Evolutionary conservation across 768 basidiomycete genomes (phyloP), one percentile per base, ranked within the genome.

Genomic region (Naganishia friedmannii): DNA sequence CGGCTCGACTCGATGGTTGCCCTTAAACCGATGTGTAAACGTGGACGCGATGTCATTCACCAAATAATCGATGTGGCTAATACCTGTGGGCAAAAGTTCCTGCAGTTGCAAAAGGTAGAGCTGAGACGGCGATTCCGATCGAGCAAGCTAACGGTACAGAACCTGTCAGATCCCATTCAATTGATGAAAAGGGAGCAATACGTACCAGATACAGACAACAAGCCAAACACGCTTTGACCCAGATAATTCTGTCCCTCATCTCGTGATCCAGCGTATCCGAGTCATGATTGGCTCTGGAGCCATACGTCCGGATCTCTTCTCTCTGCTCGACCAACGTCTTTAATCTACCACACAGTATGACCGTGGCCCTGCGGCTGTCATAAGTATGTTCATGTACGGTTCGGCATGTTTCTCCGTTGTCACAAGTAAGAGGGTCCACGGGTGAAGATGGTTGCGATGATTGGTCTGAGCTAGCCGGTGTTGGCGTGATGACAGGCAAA

Each of bases 211-310:
- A 63, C 26, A 63, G 39, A 21, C 60, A 63, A 42, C 60, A 63
- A n/a, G 60, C 42, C 60, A 63, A 63, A n/a, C 60, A 63, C 60
- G 60, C 60, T 42, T 63, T 63, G 23, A 63, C 60, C 60, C 60
- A 63, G 13, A 45, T 45, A 15, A 63, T 42, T 26, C n/a, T 42
- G 26, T 63, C 60, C 42, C 42, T 63, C 5, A 29, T 23, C 13
- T 63, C 60, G 13, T 19, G 60, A 45, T 26, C 39, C 39, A 63
- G 28, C 60, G 21, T 29, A 21, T 63, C 60, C 39, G 46, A 23
- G 17, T 63, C 60, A 5, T 45, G 23, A 42, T 21, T 63, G 5
- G 39, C 9, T 21, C 28, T 63, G 42, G n/a, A 34, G 42, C 60
- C 60, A 15, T 63, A 42, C 26, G 46, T 15, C 60, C 42, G 19